These are phyloP conservation scores for Wallacemonas sp. DNA, from an alignment of 208 protist genomes.

Conservation along the genomic window DNA sequence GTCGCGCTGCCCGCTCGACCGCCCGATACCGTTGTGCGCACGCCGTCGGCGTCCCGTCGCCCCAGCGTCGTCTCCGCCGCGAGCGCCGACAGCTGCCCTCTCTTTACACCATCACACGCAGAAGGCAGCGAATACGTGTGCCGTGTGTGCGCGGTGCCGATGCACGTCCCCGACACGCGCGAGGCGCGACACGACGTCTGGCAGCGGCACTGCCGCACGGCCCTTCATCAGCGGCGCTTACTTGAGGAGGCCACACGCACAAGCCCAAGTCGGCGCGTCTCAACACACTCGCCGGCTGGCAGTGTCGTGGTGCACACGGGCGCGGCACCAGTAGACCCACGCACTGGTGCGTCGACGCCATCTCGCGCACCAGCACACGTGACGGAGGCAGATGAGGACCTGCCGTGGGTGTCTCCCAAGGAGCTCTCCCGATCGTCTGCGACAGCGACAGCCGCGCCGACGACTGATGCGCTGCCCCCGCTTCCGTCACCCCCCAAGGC, in stretches of 20 bases:
- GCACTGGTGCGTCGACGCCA: not conserved
- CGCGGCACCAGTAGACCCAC: not conserved
- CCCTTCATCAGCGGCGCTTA: conserved; percentile 18
- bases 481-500: not conserved
- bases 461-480: not conserved
- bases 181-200: not conserved
- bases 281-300: not conserved
- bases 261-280: not conserved
- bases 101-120: not conserved
- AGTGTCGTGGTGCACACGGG: conserved; percentile 1
- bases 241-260: not conserved
- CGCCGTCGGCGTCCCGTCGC: not conserved
- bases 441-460: too few species aligned
- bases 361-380: too few species aligned
- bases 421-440: too few species aligned
- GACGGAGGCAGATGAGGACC: too few species aligned
- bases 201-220: conserved; percentile 15
- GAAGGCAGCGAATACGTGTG: not conserved
- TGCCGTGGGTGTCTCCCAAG: too few species aligned
- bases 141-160: not conserved
- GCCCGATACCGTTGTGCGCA: not conserved
- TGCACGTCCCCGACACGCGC: not conserved
- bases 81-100: too few species aligned
- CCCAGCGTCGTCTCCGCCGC: not conserved
- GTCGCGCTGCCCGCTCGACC: not conserved